Conservation (phyloP, 2,329 filamentous ascomycete genomes). For the Penicillium sp. region DNA sequence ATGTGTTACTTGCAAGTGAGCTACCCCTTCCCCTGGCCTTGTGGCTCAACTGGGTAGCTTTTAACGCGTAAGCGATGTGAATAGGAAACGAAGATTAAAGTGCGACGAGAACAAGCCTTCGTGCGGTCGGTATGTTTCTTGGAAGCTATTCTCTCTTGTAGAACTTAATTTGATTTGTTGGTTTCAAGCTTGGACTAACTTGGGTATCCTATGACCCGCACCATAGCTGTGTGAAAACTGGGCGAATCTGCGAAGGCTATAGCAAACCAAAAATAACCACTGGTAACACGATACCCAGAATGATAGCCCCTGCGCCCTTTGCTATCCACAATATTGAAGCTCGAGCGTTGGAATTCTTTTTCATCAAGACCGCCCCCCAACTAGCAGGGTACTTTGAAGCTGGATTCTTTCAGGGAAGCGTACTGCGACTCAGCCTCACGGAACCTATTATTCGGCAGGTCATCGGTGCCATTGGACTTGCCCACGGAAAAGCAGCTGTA, state of each 20-base stretch:
- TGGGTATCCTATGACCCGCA: no score
- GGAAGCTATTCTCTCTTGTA: no score
- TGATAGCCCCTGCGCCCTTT: slow-evolving; percentile 4
- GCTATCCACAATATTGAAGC: slow-evolving; percentile 4
- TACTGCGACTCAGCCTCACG: slow-evolving; percentile 66
- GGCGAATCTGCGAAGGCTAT: not conserved
- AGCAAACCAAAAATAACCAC: not conserved
- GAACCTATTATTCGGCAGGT: slow-evolving; percentile 67
- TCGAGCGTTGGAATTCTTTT: slow-evolving; percentile 44
- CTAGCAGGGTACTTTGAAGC: slow-evolving; percentile 70
- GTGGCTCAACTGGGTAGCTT: no score
- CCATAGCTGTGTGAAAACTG: not conserved
- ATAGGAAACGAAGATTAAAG: no score
- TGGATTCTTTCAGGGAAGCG: slow-evolving; percentile 66
- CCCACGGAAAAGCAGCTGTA: slow-evolving; percentile 62
- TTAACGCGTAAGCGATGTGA: no score
- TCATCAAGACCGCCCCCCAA: slow-evolving; percentile 63
- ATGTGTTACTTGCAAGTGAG: no score
- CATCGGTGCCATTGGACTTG: slow-evolving; percentile 66
- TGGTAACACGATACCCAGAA: not conserved
- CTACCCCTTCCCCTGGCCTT: no score
- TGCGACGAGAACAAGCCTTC: no score
- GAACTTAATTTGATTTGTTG: no score
- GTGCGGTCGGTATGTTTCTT: no score
- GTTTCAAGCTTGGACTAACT: no score